phyloP scores from a whole-genome alignment of 2,329 filamentous ascomycete species.

The Zasmidium citrigriseum region DNA sequence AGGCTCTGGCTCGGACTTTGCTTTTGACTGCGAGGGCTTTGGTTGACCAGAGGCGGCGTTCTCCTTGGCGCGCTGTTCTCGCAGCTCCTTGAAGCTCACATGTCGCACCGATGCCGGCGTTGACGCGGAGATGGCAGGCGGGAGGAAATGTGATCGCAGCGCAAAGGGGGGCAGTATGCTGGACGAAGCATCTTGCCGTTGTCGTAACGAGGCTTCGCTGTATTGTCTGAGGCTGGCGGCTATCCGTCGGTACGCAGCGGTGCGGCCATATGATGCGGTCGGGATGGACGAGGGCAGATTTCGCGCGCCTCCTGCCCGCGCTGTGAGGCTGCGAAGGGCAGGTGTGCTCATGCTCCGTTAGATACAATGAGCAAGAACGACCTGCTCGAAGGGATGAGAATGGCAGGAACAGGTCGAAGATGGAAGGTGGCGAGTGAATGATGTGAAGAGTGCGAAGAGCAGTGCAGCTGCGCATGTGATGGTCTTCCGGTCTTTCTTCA shows the following conservation, averaged over 20 bases:
- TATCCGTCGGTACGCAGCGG: slow-evolving; percentile 52
- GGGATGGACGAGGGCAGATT: slow-evolving; percentile 39
- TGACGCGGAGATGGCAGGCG: slow-evolving; percentile 44
- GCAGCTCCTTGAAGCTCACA: slow-evolving; percentile 44
- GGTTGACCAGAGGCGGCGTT: slow-evolving; percentile 37
- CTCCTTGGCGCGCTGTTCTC: slow-evolving; percentile 38
- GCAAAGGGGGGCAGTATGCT: slow-evolving; percentile 36
- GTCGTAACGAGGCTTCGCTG: slow-evolving; percentile 32
- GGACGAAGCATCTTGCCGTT: slow-evolving; percentile 23
- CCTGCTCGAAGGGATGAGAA: slow-evolving; percentile 1
- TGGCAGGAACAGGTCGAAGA: slow-evolving; percentile 8
- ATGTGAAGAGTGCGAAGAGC: slow-evolving; percentile 7
- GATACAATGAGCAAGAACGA: neutral
- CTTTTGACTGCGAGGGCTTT: slow-evolving; percentile 35
- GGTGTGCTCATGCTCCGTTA: slow-evolving; percentile 48
- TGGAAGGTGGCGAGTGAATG: slow-evolving; percentile 1
- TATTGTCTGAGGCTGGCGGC: slow-evolving; percentile 28
- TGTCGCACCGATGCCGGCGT: slow-evolving; percentile 44
- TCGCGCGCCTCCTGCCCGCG: slow-evolving; percentile 42
- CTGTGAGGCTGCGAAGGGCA: slow-evolving; percentile 40
- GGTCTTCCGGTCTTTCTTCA: neutral
- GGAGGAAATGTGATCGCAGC: slow-evolving; percentile 46
- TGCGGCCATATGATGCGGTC: slow-evolving; percentile 45
- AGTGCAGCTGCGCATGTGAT: slow-evolving; percentile 4
- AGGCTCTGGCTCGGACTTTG: slow-evolving; percentile 32